phyloP scores from a whole-genome alignment of 2,329 filamentous ascomycete genomes.

The Tricladium varicosporioides region DNA sequence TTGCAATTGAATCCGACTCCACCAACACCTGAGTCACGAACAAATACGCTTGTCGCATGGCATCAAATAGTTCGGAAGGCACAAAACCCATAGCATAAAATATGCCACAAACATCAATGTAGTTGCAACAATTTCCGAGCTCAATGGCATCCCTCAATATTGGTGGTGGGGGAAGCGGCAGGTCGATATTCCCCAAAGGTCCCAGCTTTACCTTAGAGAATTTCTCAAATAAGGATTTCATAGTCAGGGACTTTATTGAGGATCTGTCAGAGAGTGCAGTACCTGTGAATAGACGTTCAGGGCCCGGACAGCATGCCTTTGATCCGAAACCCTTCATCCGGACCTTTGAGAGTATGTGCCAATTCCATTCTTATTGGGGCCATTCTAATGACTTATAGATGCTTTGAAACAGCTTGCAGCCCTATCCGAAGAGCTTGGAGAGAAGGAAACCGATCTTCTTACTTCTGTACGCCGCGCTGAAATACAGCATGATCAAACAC shows the following conservation, averaged over 20 bases:
- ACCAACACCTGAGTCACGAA: background rate
- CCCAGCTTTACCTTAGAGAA: constrained; percentile 86
- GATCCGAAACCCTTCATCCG: constrained; percentile 96
- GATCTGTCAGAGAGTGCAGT: constrained; percentile 82
- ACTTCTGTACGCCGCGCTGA: constrained; percentile 90
- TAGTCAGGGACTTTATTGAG: constrained; percentile 97
- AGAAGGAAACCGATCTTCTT: constrained; percentile 85
- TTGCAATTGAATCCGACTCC: too few species aligned
- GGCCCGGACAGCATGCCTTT: constrained; percentile 64
- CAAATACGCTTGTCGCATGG: background rate
- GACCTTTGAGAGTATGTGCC: constrained; percentile 73
- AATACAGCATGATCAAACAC: constrained; percentile 85
- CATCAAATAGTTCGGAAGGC: background rate
- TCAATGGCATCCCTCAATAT: constrained; percentile 30
- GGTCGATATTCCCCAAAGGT: constrained; percentile 69
- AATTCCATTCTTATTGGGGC: background rate
- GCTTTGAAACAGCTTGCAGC: constrained; percentile 65
- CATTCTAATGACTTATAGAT: constrained; percentile 42
- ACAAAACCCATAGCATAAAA: background rate
- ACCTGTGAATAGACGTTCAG: constrained; percentile 77
- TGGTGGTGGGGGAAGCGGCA: constrained; percentile 24
- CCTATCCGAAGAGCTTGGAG: constrained; percentile 80
- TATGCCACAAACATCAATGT: constrained; percentile 22
- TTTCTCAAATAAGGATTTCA: constrained; percentile 88
- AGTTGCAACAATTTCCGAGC: constrained; percentile 8